These are phyloP conservation scores for Geosmithia flava DNA, from an alignment of 2,329 filamentous ascomycete genomes.

Conservation along the genomic window DNA sequence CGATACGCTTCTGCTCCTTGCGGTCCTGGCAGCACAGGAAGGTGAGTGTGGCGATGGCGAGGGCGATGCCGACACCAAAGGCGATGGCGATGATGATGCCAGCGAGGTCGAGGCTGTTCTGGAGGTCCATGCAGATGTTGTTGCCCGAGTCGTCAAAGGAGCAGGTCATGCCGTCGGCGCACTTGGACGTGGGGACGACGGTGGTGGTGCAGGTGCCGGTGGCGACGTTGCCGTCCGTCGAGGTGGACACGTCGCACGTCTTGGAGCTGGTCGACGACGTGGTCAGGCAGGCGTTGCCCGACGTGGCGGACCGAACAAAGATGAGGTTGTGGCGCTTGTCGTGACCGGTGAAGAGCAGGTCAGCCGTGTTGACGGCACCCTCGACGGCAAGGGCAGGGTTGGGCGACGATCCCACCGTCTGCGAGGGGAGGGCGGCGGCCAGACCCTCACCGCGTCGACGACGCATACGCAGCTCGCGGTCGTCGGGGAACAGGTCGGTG, in stretches of 20 bases:
- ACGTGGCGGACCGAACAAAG: slow-evolving; percentile 6
- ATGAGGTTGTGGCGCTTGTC: slow-evolving; percentile 6
- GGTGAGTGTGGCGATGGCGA: slow-evolving; percentile 26
- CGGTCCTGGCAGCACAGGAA: slow-evolving; percentile 40
- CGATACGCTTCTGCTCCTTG: slow-evolving; percentile 26
- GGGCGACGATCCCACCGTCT: slow-evolving; percentile 5
- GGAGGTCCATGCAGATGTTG: slow-evolving; percentile 24
- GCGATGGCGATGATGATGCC: slow-evolving; percentile 35
- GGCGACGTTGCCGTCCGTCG: slow-evolving; percentile 19
- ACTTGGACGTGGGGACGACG: slow-evolving; percentile 20
- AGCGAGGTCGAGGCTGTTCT: slow-evolving; percentile 24
- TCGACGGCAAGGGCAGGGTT: slow-evolving; percentile 7
- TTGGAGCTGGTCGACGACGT: slow-evolving; percentile 20
- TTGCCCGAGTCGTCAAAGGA: slow-evolving; percentile 26
- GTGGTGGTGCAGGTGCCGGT: slow-evolving; percentile 27
- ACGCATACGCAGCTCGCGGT: slow-evolving; percentile 5
- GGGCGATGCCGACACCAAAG: slow-evolving; percentile 27
- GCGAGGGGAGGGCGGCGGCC: not conserved
- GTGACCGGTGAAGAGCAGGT: slow-evolving; percentile 2
- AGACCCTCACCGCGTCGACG: slow-evolving; percentile 1
- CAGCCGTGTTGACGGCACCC: slow-evolving; percentile 6
- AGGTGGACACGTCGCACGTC: slow-evolving; percentile 22
- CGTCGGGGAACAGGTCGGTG: slow-evolving; percentile 11
- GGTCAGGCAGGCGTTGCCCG: slow-evolving; percentile 21
- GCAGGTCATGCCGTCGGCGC: slow-evolving; percentile 32